Evolutionary conservation across 2,329 filamentous ascomycete species (phyloP).

Genomic region (Reticulascus tulasneorum): DNA sequence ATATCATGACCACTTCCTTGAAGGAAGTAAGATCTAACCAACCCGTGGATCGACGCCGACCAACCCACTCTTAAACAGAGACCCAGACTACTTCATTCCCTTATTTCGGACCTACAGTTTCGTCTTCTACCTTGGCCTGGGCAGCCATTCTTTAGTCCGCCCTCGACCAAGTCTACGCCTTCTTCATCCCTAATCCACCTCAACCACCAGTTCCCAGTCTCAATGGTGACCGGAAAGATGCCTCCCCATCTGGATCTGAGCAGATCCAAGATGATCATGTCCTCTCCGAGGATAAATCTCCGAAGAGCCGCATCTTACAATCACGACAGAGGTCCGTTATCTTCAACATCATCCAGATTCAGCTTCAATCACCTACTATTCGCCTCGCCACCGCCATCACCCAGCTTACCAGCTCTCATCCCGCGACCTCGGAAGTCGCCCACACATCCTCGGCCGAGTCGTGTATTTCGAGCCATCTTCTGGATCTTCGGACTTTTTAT

Average conservation of each 20-base stretch:
- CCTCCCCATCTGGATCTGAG: conserved; percentile 43
- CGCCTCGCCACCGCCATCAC: conserved; percentile 65
- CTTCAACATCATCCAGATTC: conserved; percentile 59
- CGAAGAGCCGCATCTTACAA: conserved; percentile 55
- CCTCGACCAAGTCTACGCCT: no score
- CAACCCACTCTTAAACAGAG: conserved; percentile 10
- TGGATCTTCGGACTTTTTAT: conserved; percentile 48
- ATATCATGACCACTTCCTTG: conserved; percentile 14
- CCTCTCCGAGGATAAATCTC: conserved; percentile 55
- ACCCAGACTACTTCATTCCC: conserved; percentile 2
- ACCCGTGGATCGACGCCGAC: conserved; percentile 11
- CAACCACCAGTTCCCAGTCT: no score
- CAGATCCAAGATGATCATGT: conserved; percentile 44
- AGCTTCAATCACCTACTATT: conserved; percentile 65
- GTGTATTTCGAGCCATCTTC: conserved; percentile 52
- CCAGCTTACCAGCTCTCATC: conserved; percentile 64
- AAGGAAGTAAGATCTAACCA: conserved; percentile 10
- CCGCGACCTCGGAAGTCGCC: conserved; percentile 62
- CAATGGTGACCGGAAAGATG: conserved; percentile 32
- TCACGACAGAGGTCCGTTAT: conserved; percentile 49
- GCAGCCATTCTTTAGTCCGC: conserved; percentile 3
- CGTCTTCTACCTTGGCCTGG: conserved; percentile 5
- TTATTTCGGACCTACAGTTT: conserved; percentile 11
- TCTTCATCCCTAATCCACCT: no score
- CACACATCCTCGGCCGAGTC: conserved; percentile 51